Conservation (phyloP, 2,329 filamentous ascomycete genomes). For the Penicillium brasilianum region DNA sequence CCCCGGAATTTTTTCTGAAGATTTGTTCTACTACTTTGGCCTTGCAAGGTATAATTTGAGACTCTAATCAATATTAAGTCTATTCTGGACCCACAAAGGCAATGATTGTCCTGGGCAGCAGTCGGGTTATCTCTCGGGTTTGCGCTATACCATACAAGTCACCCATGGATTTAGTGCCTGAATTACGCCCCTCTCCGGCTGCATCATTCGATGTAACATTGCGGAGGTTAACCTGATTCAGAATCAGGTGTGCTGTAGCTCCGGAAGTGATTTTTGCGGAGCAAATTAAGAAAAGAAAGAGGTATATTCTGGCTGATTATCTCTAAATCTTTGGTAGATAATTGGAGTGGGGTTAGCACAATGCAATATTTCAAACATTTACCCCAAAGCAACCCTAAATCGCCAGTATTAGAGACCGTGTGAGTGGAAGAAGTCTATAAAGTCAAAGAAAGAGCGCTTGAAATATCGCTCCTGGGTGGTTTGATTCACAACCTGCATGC, state of each 20-base stretch:
- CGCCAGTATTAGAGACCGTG: background rate
- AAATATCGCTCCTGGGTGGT: slow-evolving; percentile 7
- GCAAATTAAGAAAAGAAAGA: no score
- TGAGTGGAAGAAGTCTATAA: slow-evolving; percentile 11
- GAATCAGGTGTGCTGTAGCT: background rate
- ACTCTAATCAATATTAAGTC: no score
- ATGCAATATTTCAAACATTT: no score
- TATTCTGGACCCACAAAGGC: no score
- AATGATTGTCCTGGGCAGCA: background rate
- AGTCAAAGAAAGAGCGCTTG: slow-evolving; percentile 8
- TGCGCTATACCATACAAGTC: background rate
- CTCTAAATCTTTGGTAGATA: no score
- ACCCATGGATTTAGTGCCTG: background rate
- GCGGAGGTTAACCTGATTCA: background rate
- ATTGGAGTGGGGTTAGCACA: no score
- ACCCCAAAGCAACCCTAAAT: background rate
- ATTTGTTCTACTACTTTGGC: background rate
- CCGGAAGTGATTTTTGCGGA: no score
- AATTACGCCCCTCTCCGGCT: background rate
- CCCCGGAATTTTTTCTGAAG: background rate
- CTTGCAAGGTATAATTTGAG: background rate
- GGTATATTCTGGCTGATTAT: no score
- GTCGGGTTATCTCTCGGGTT: background rate
- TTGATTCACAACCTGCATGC: slow-evolving; percentile 9
- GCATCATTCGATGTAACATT: background rate